Conservation (phyloP, 306 rosid species). For the Comarum palustre region DNA sequence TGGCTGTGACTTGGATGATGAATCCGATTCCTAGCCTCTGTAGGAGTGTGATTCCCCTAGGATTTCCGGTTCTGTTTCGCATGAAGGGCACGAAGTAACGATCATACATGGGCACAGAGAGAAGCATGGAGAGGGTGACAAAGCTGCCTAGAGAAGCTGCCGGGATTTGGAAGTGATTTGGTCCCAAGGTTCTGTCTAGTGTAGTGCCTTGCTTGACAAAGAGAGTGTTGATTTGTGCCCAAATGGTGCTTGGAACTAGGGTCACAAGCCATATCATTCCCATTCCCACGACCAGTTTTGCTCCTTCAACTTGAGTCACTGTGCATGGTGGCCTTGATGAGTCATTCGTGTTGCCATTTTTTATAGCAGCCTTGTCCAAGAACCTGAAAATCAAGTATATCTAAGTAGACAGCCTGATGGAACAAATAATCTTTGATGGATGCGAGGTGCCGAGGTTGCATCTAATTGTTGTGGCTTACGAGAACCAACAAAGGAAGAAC, state of each 20-base stretch:
- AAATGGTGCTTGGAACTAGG: constrained; percentile 63
- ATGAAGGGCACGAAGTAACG: constrained; percentile 54
- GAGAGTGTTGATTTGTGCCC: constrained; percentile 69
- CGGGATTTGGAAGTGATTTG: constrained; percentile 36
- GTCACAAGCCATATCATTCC: constrained; percentile 60
- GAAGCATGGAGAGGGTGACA: constrained; percentile 53
- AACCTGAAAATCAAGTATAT: constrained; percentile 36
- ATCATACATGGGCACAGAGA: constrained; percentile 53
- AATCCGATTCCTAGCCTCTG: constrained; percentile 53
- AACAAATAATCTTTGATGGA: too few species aligned
- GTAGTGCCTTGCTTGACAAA: constrained; percentile 70
- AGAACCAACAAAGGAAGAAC: too few species aligned
- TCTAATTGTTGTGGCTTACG: too few species aligned
- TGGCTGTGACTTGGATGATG: constrained; percentile 46
- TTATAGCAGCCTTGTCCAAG: constrained; percentile 71
- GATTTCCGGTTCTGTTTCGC: constrained; percentile 43
- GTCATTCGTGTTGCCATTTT: constrained; percentile 23
- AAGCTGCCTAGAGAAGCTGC: constrained; percentile 62
- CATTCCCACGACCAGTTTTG: constrained; percentile 58
- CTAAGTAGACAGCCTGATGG: too few species aligned
- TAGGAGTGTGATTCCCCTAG: constrained; percentile 55
- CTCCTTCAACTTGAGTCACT: constrained; percentile 67
- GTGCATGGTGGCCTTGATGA: constrained; percentile 47
- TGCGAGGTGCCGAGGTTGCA: too few species aligned
- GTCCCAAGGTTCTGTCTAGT: constrained; percentile 35